Evolutionary conservation across 1,284 basidiomycete species (phyloP), one percentile per base, ranked within the genome.

Genomic region (Vanrija sp.): DNA sequence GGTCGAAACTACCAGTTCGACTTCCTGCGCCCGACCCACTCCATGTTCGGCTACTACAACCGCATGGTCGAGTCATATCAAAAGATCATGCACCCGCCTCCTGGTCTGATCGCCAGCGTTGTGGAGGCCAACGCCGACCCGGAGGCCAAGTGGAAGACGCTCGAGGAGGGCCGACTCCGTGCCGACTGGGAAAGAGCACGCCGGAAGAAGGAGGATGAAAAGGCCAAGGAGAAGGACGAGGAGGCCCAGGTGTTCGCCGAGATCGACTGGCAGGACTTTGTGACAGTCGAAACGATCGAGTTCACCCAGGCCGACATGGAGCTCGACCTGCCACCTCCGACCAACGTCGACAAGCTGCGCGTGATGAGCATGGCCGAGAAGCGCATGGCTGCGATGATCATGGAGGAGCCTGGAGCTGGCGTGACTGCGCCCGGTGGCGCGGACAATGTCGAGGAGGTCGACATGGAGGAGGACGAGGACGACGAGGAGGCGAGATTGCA

Each of bases 191-290:
- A 95, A 70, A 83, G 83, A 60, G 81, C 85, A 63, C 86, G 88
- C 69, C 78, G 86, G 42, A 89, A 95, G 68, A 84, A 87, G 73
- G 86, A 91, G 61, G 88, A 91, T 77, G 88, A 87, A 71, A 82
- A 86, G 47, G 84, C 89, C 62, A 89, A 95, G 65, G 89, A 96
- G 64, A 85, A 88, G 60, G 93, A 98, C 72, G 89, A 73, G 53
- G 72, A 75, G 56, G 61, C 63, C 24, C 54, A 64, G 48, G 92
- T 91, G 9, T 93, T 97, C 69, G 89, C 91, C 45, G 89, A 94
- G 71, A 98, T 99, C 68, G 96, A 98, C 72, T 99, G 96, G 96
- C 92, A 98, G 69, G 96, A 98, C 76, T 98, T 98, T 78, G 91
- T 94, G 48, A 91, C 97, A 56, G 96, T 98, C 16, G 92, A 97